These are phyloP conservation scores for Entomortierella parvispora DNA, from an alignment of 192 early-diverging fungal species.

Conservation along the genomic window DNA sequence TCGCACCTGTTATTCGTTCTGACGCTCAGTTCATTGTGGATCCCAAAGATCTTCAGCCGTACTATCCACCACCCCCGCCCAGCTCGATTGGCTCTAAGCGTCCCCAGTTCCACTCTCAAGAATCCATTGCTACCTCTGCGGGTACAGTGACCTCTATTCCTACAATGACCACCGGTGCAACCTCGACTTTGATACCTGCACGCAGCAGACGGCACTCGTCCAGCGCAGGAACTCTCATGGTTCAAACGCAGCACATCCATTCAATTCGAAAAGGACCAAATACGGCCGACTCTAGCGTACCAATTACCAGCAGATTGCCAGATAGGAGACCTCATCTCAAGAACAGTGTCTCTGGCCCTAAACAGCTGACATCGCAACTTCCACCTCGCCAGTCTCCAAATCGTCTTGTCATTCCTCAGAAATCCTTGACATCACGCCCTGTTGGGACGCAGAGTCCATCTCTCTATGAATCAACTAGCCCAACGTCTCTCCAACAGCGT, in stretches of 20 bases:
- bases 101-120: background rate
- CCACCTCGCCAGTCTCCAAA: conserved; percentile 26
- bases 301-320: background rate
- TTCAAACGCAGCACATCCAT: conserved; percentile 23
- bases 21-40: too few species aligned
- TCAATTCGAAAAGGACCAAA: conserved; percentile 18
- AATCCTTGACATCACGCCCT: too few species aligned
- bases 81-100: background rate
- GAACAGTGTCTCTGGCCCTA: background rate
- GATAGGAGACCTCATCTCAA: background rate
- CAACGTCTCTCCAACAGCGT: background rate
- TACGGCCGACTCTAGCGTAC: conserved; percentile 19
- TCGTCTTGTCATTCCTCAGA: conserved; percentile 17
- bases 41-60: conserved; percentile 17
- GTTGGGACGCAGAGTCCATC: background rate
- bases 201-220: conserved; percentile 33
- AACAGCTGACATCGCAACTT: conserved; percentile 1
- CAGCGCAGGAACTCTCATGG: conserved; percentile 1
- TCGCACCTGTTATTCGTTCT: too few species aligned
- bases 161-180: background rate
- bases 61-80: conserved; percentile 29
- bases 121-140: background rate
- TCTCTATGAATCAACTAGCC: background rate
- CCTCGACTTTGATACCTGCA: background rate
- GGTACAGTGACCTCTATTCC: background rate